phyloP scores from a whole-genome alignment of 805 yeast genomes.

The Candida maltosa region DNA sequence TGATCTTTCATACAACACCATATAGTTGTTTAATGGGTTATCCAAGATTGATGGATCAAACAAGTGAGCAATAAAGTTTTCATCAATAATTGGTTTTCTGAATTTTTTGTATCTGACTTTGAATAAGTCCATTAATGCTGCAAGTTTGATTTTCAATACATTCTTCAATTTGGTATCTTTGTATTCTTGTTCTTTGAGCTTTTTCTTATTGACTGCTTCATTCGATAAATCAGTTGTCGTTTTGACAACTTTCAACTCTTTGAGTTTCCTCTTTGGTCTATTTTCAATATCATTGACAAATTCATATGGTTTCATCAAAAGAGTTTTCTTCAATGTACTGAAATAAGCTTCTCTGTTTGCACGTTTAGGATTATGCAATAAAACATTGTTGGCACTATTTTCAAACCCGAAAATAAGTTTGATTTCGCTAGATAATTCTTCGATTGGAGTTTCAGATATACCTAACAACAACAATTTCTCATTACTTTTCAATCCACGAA shows the following conservation, averaged over 20 bases:
- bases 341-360: slow-evolving; percentile 59
- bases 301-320: slow-evolving; percentile 66
- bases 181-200: slow-evolving; percentile 50
- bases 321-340: slow-evolving; percentile 45
- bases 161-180: slow-evolving; percentile 82
- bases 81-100: slow-evolving; percentile 88
- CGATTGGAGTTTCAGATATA: slow-evolving; percentile 50
- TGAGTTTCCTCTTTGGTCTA: slow-evolving; percentile 48
- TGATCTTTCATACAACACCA: slow-evolving; percentile 41
- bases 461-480: slow-evolving; percentile 78
- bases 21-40: slow-evolving; percentile 34
- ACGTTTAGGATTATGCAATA: slow-evolving; percentile 39
- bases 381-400: slow-evolving; percentile 40
- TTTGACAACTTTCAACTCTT: slow-evolving; percentile 31
- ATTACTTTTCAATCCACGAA: slow-evolving; percentile 63
- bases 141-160: slow-evolving; percentile 76
- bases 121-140: slow-evolving; percentile 86
- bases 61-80: slow-evolving; percentile 63
- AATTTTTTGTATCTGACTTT: slow-evolving; percentile 85
- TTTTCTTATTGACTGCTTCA: slow-evolving; percentile 30
- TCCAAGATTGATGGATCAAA: slow-evolving; percentile 59
- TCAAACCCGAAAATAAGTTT: slow-evolving; percentile 57
- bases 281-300: slow-evolving; percentile 62
- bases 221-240: slow-evolving; percentile 14
- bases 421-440: slow-evolving; percentile 44